A percentile compares a stretch with the other conserved stretches of the same genome.
These are phyloP conservation scores for Blastobotrys petasosporus DNA, from an alignment of 1,139 yeast genomes.

Conservation along the genomic window DNA sequence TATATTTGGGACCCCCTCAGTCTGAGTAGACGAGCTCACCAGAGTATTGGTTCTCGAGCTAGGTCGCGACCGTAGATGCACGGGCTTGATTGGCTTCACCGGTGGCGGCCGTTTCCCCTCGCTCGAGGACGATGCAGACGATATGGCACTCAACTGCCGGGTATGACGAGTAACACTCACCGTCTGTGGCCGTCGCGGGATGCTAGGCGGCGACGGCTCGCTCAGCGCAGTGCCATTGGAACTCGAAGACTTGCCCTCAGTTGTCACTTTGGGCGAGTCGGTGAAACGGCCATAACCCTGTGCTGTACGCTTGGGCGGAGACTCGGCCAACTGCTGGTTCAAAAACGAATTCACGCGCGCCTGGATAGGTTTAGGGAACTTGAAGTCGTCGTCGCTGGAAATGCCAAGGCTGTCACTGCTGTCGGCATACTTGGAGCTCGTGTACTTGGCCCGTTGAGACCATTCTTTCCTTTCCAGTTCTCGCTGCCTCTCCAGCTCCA, in stretches of 20 bases:
- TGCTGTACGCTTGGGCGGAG: conserved; percentile 55
- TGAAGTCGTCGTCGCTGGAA: conserved; percentile 12
- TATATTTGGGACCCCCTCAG: neutral
- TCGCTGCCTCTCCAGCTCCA: too few relatives aligned
- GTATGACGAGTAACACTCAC: conserved; percentile 14
- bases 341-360: conserved; percentile 60
- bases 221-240: too few relatives aligned
- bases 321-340: conserved; percentile 36
- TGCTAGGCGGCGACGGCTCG: too few relatives aligned
- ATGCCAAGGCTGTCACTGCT: too few relatives aligned
- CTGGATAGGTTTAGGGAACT: conserved; percentile 39
- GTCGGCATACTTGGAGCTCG: too few relatives aligned
- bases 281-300: conserved; percentile 72
- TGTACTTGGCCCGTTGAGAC: too few relatives aligned
- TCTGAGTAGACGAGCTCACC: too few relatives aligned
- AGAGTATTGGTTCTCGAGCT: too few relatives aligned
- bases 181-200: conserved; percentile 1
- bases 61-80: conserved; percentile 13
- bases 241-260: too few relatives aligned
- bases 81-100: conserved; percentile 11
- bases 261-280: conserved; percentile 27
- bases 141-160: conserved; percentile 23
- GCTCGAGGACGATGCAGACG: conserved; percentile 21
- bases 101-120: conserved; percentile 14
- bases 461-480: too few relatives aligned